Percentiles rank a stretch among this genome's conserved stretches.
Evolutionary conservation across 2,329 filamentous ascomycete species (phyloP).

Genomic region (Arthrobotrys pseudoclavata): DNA sequence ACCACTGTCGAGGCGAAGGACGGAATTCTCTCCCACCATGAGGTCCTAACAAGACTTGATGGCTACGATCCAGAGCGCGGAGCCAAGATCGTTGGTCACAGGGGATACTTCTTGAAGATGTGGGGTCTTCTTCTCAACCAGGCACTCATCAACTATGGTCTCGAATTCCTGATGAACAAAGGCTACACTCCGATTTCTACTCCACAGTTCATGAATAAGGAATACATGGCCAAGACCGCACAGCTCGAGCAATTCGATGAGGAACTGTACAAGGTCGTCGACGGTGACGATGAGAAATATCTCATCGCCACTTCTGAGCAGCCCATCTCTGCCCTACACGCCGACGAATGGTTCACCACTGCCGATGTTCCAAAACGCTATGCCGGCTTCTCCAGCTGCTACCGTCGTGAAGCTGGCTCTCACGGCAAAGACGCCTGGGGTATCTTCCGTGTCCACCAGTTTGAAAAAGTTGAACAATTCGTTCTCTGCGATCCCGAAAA

Average conservation of each 20-base stretch:
- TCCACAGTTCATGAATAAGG: slow-evolving; percentile 93
- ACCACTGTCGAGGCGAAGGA: slow-evolving; percentile 80
- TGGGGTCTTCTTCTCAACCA: slow-evolving; percentile 94
- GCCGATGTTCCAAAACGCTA: slow-evolving; percentile 90
- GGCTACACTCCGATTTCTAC: slow-evolving; percentile 87
- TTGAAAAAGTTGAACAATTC: slow-evolving; percentile 92
- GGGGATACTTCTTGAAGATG: slow-evolving; percentile 90
- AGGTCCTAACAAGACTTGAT: slow-evolving; percentile 87
- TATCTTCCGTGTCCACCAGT: slow-evolving; percentile 97
- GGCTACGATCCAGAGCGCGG: slow-evolving; percentile 94
- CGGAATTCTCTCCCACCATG: slow-evolving; percentile 87
- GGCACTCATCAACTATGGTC: slow-evolving; percentile 92
- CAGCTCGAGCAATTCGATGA: slow-evolving; percentile 98
- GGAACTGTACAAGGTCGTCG: slow-evolving; percentile 96
- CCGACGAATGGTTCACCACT: slow-evolving; percentile 90
- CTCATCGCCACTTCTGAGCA: slow-evolving; percentile 90
- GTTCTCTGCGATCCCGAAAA: slow-evolving; percentile 86
- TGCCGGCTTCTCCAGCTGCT: slow-evolving; percentile 93
- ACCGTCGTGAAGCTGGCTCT: slow-evolving; percentile 92
- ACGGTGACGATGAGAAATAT: slow-evolving; percentile 89
- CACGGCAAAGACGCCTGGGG: slow-evolving; percentile 97
- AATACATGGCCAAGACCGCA: slow-evolving; percentile 97
- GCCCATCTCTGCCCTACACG: slow-evolving; percentile 91
- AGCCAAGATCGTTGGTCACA: slow-evolving; percentile 92
- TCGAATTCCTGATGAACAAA: slow-evolving; percentile 83